phyloP scores from a whole-genome alignment of 2,329 filamentous ascomycete species.

The Aspergillus quadrilineatus region DNA sequence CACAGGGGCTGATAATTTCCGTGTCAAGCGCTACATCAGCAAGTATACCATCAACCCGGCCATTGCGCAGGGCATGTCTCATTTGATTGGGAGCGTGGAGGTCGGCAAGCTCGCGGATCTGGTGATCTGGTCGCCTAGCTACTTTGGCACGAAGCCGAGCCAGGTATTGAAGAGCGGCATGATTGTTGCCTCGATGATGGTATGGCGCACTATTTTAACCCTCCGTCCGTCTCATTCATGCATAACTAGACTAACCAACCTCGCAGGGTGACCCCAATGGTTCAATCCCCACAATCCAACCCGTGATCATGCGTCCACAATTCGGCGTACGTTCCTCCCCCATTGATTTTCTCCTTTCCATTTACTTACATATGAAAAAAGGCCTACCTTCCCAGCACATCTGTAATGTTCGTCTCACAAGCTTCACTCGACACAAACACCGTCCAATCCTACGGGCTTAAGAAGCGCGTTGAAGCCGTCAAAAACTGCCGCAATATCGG shows the following conservation, averaged over 20 bases:
- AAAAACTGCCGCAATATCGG: conserved; percentile 70
- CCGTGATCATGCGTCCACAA: conserved; percentile 80
- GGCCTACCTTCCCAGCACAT: conserved; percentile 67
- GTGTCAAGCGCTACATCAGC: conserved; percentile 87
- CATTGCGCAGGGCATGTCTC: conserved; percentile 83
- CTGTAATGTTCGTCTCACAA: conserved; percentile 79
- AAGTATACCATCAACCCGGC: conserved; percentile 98
- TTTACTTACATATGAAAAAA: conserved; percentile 9
- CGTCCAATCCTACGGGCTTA: conserved; percentile 70
- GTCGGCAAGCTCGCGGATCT: conserved; percentile 87
- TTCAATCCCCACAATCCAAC: conserved; percentile 85
- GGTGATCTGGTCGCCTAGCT: conserved; percentile 79
- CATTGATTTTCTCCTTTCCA: neutral
- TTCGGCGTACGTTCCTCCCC: conserved; percentile 57
- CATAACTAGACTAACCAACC: neutral
- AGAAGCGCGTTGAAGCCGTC: conserved; percentile 78
- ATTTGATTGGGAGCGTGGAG: conserved; percentile 83
- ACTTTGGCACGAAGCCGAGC: conserved; percentile 83
- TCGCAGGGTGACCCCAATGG: conserved; percentile 72
- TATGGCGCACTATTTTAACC: conserved; percentile 38
- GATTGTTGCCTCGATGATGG: conserved; percentile 81
- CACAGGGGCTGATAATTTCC: conserved; percentile 80
- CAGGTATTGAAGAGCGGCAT: conserved; percentile 84
- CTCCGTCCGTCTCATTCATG: neutral
- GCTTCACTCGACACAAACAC: conserved; percentile 66